Base-by-base conservation (phyloP, 352 stramenopile species). In the Pythium brachiatum region DNA sequence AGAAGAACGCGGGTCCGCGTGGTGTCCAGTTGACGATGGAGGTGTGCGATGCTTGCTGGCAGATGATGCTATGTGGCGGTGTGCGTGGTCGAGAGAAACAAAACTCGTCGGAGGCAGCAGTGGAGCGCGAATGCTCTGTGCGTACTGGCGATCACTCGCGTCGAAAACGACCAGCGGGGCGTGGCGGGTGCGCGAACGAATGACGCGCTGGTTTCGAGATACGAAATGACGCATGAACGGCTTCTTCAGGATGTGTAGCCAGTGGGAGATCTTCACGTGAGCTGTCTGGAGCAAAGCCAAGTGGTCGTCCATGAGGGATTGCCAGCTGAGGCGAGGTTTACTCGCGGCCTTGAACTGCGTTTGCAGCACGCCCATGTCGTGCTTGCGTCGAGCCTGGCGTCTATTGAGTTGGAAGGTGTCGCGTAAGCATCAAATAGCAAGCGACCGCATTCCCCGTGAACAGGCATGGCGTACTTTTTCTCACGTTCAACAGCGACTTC, bases 151-250 rank as follows among this genome's bases (percentile, higher is more conserved):
- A 44, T 72, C 65, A 25, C 16, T 60, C 11, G 43, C 1, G 38
- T 72, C 65, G 32, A 72, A 72, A 31, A 50, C 60, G 21, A 72
- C 53, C 20, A 31, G 52, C 5, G 59, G 65, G 8, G 65, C 59
- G 46, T 72, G 65, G 15, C 65, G 59, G 18, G 51, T 66, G 15
- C 65, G 65, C 12, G 65, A 72, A 27, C 65, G 65, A 7, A 72
- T 15, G 12, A 72, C 27, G 18, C 48, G 46, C 20, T 46, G 65
- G 27, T 63, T 62, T 16, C 44, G 34, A 18, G 26, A 52, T 47
- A 4, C 52, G 38, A 2, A 31, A 27, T 47, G 54, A 20, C 6
- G 46, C 26, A 56, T 44, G 11, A 71, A 60, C 16, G 64, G 64
- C 9, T 62, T 48, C 39, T 71, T 67, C n/a, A 72, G 20, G 23